Percentiles rank a stretch among this genome's conserved stretches.
phyloP scores from a whole-genome alignment of 2,329 filamentous ascomycete genomes.

The Penicillium sp. region DNA sequence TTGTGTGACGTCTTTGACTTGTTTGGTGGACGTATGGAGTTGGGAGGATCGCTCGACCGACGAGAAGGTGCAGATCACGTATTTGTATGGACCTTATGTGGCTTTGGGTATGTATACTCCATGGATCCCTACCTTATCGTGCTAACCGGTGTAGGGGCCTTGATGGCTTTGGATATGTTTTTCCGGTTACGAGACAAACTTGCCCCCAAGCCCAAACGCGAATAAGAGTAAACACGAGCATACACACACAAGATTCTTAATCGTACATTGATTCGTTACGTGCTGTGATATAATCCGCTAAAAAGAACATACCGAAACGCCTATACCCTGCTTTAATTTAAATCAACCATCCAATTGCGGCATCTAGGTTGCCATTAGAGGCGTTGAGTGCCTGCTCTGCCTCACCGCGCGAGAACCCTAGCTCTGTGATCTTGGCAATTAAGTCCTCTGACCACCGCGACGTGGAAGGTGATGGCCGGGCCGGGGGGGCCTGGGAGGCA shows the following conservation, averaged over 20 bases:
- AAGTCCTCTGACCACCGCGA: constrained; percentile 58
- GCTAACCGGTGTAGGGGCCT: constrained; percentile 28
- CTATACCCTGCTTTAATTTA: constrained; percentile 10
- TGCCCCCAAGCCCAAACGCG: constrained; percentile 30
- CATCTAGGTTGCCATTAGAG: constrained; percentile 81
- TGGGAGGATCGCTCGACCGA: constrained; percentile 51
- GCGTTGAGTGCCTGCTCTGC: constrained; percentile 80
- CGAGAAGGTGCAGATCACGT: constrained; percentile 52
- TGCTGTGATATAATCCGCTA: constrained; percentile 17
- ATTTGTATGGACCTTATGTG: constrained; percentile 60
- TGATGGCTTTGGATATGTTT: constrained; percentile 42
- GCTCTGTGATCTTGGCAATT: constrained; percentile 71
- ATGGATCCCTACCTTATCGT: not conserved
- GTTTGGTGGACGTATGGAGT: constrained; percentile 60
- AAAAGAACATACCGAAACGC: constrained; percentile 7
- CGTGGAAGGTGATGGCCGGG: constrained; percentile 10
- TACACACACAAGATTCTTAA: constrained; percentile 4
- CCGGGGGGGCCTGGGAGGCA: not conserved
- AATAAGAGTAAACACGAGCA: constrained; percentile 16
- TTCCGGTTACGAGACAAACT: constrained; percentile 31
- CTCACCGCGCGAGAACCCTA: constrained; percentile 75
- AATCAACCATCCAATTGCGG: constrained; percentile 79
- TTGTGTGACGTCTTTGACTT: constrained; percentile 62
- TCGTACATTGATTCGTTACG: constrained; percentile 19
- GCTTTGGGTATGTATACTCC: constrained; percentile 51